Percentiles rank a stretch among this genome's conserved stretches.
Conservation (phyloP, 371 early-diverging fungal genomes). For the Mortierella sp. region DNA sequence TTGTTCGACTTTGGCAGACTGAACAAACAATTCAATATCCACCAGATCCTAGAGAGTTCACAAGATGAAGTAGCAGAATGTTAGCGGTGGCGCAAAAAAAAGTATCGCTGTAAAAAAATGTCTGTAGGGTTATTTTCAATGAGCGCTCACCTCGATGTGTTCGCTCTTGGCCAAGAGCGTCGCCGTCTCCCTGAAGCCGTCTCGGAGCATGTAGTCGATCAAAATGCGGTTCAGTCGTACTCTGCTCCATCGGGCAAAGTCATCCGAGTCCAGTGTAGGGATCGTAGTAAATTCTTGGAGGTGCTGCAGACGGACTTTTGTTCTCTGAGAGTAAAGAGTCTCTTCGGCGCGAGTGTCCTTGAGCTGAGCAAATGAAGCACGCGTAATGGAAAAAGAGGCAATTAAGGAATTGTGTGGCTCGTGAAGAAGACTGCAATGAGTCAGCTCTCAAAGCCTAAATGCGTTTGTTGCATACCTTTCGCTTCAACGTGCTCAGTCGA, state of each 20-base stretch:
- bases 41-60: slow-evolving; percentile 78
- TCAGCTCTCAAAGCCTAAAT: not conserved
- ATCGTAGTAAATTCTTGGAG: slow-evolving; percentile 78
- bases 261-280: slow-evolving; percentile 71
- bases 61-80: not conserved
- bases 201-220: slow-evolving; percentile 93
- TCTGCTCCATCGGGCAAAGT: slow-evolving; percentile 86
- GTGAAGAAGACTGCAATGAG: not conserved
- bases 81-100: not conserved
- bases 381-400: not conserved
- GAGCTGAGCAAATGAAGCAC: slow-evolving; percentile 62
- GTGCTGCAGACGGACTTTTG: slow-evolving; percentile 80
- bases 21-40: slow-evolving; percentile 90
- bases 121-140: not conserved
- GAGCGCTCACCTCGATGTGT: slow-evolving; percentile 72
- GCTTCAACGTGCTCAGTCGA: slow-evolving; percentile 78
- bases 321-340: slow-evolving; percentile 70
- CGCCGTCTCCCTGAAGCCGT: slow-evolving; percentile 86
- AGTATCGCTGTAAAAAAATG: not conserved
- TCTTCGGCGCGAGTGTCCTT: slow-evolving; percentile 87
- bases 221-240: slow-evolving; percentile 87
- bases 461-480: slow-evolving; percentile 66
- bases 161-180: slow-evolving; percentile 71
- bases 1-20: slow-evolving; percentile 83
- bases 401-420: not conserved